These are phyloP conservation scores for Daldinia decipiens DNA, from an alignment of 495 filamentous ascomycete species.

Conservation along the genomic window DNA sequence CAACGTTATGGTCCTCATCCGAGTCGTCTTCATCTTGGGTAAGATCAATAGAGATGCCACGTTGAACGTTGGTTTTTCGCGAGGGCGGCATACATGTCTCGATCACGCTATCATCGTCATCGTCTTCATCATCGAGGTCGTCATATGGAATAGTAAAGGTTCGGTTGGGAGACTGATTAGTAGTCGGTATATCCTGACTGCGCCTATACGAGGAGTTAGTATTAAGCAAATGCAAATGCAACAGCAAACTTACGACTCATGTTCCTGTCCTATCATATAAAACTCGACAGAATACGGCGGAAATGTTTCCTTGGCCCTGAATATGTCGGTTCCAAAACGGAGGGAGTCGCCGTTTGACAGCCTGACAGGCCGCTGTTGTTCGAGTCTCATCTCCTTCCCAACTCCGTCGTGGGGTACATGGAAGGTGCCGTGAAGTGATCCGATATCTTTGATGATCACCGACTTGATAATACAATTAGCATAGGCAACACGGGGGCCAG, in stretches of 20 bases:
- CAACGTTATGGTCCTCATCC: conserved; percentile 28
- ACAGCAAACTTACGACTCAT: conserved; percentile 3
- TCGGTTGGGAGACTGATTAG: conserved; percentile 12
- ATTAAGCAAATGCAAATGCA: not conserved
- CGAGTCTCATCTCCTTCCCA: conserved; percentile 27
- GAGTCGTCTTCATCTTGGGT: conserved; percentile 44
- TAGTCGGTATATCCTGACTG: not conserved
- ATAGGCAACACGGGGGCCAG: conserved; percentile 7
- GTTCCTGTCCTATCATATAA: conserved; percentile 14
- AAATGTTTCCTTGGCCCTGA: conserved; percentile 52
- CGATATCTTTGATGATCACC: conserved; percentile 59
- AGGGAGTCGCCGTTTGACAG: conserved; percentile 55
- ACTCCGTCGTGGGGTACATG: conserved; percentile 49
- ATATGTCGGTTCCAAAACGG: conserved; percentile 60
- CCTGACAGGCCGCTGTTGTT: conserved; percentile 15
- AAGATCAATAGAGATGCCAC: conserved; percentile 38
- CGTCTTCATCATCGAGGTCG: conserved; percentile 55
- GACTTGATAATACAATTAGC: conserved; percentile 46
- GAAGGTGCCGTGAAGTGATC: conserved; percentile 68
- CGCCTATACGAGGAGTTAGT: conserved; percentile 12
- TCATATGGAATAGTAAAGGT: conserved; percentile 61
- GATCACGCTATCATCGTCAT: conserved; percentile 53
- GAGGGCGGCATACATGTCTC: conserved; percentile 14
- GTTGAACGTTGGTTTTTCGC: conserved; percentile 28
- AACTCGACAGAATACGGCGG: conserved; percentile 51